A percentile compares a stretch with the other conserved stretches of the same genome.
Evolutionary conservation across 1,284 basidiomycete genomes (phyloP).

Genomic region (Neolentinus lepideus): DNA sequence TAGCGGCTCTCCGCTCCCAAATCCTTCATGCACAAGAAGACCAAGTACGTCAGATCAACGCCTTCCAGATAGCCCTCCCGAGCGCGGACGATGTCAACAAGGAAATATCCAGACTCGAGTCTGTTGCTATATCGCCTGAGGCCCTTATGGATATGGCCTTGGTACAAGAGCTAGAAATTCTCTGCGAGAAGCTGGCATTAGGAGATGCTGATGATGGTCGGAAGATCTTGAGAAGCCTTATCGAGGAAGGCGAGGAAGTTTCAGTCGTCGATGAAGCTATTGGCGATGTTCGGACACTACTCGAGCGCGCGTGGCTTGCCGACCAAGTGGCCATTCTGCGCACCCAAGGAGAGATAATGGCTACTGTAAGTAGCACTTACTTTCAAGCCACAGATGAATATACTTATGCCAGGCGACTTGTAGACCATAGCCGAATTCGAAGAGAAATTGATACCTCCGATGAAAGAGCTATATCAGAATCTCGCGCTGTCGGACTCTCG

Average conservation of each 20-base stretch:
- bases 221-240: neutral
- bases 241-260: neutral
- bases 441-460: conserved; percentile 9
- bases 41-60: too few relatives aligned
- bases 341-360: conserved; percentile 13
- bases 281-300: conserved; percentile 11
- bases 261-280: neutral
- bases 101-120: too few relatives aligned
- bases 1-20: too few relatives aligned
- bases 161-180: too few relatives aligned
- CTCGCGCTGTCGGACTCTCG: conserved; percentile 4
- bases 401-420: neutral
- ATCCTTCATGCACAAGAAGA: too few relatives aligned
- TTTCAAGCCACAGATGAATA: neutral
- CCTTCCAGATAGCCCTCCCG: too few relatives aligned
- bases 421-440: conserved; percentile 12
- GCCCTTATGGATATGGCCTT: too few relatives aligned
- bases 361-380: conserved; percentile 11
- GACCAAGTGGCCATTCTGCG: conserved; percentile 16
- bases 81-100: too few relatives aligned
- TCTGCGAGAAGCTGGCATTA: too few relatives aligned
- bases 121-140: too few relatives aligned
- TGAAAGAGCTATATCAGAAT: conserved; percentile 7
- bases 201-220: neutral
- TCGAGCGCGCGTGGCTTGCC: conserved; percentile 14